Percentiles rank a stretch among this genome's conserved stretches.
These are phyloP conservation scores for Candida berthetii DNA, from an alignment of 805 yeast genomes.

Conservation along the genomic window DNA sequence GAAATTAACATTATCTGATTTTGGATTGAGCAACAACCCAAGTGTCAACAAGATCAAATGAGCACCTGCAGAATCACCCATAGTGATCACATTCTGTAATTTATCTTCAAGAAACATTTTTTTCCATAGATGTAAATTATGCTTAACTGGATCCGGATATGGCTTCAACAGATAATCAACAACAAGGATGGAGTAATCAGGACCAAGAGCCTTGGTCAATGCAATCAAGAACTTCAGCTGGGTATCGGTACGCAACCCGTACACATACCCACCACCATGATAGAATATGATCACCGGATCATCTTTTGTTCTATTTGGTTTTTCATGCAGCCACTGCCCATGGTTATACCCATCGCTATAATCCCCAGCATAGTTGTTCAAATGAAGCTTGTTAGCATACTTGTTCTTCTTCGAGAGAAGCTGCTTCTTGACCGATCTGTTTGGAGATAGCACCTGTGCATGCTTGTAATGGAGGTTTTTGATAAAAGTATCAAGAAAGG, in stretches of 20 bases:
- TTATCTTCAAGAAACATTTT: neutral
- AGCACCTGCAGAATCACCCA: conserved; percentile 3
- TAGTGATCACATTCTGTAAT: neutral
- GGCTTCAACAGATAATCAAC: conserved; percentile 1
- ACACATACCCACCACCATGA: conserved; percentile 3
- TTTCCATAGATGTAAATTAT: neutral
- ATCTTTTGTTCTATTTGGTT: neutral
- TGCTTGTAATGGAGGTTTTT: conserved; percentile 2
- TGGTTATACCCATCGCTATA: neutral
- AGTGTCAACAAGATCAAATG: conserved; percentile 1
- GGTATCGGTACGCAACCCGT: neutral
- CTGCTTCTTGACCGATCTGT: neutral
- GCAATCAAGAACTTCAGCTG: neutral
- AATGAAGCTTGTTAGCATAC: neutral
- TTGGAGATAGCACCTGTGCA: neutral
- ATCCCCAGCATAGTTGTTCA: neutral
- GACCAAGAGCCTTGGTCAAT: neutral
- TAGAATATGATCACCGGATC: conserved; percentile 1
- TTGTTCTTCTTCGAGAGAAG: neutral
- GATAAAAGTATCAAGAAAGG: neutral
- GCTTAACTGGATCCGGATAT: neutral
- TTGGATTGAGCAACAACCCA: neutral
- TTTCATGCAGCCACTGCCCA: neutral
- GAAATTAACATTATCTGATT: neutral
- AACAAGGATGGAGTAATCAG: neutral